Evolutionary conservation across 768 basidiomycete species (phyloP).

Genomic region (Lactarius tabidus): DNA sequence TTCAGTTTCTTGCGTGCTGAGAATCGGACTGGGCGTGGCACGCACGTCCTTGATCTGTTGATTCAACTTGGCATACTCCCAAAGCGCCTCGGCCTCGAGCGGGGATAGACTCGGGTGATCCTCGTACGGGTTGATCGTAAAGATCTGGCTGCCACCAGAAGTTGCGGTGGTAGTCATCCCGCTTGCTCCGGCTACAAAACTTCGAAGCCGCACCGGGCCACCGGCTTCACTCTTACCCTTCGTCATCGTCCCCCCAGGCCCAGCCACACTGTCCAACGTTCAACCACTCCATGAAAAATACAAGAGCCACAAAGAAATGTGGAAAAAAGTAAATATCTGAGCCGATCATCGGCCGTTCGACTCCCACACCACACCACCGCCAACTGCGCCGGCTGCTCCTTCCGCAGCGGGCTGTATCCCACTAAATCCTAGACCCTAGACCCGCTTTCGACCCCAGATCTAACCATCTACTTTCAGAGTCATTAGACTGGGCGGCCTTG

Average conservation of each 20-base stretch:
- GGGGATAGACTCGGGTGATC: conserved; percentile 61
- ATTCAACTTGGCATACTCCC: conserved; percentile 89
- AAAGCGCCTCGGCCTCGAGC: conserved; percentile 76
- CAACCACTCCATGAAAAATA: background rate
- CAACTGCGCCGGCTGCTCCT: background rate
- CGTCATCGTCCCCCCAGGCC: no score
- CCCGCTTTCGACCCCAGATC: no score
- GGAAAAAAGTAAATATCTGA: background rate
- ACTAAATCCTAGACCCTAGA: background rate
- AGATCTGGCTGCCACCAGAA: conserved; percentile 35
- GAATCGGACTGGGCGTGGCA: background rate
- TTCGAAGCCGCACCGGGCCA: background rate
- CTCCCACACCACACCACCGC: background rate
- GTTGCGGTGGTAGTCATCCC: conserved; percentile 10
- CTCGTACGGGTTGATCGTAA: conserved; percentile 67
- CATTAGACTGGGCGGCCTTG: no score
- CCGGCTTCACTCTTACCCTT: background rate
- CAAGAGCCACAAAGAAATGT: background rate
- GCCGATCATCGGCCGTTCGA: background rate
- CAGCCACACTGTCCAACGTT: background rate
- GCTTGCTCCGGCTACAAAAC: background rate
- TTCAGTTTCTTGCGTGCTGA: background rate
- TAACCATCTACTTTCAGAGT: no score
- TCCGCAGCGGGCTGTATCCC: background rate
- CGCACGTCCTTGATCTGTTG: conserved; percentile 75